These are phyloP conservation scores for Pisolithus albus DNA, from an alignment of 768 basidiomycete genomes.

Conservation along the genomic window DNA sequence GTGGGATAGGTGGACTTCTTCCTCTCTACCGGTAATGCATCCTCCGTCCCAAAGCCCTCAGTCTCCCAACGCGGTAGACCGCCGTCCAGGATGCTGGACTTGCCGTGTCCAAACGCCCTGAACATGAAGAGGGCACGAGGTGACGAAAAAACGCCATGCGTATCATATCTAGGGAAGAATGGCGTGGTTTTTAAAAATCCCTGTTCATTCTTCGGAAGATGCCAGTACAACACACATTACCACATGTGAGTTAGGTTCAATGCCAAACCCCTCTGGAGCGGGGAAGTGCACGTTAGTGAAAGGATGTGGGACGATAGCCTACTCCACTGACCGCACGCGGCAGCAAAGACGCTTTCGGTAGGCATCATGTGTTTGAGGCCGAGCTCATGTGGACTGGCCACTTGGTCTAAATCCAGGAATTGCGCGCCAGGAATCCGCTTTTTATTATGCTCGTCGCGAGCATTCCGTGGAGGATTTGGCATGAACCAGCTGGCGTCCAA, in stretches of 20 bases:
- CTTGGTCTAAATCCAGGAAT: constrained; percentile 76
- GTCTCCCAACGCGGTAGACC: constrained; percentile 79
- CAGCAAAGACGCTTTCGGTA: constrained; percentile 56
- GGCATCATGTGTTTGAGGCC: constrained; percentile 97
- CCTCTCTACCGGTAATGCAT: constrained; percentile 19
- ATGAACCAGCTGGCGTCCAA: constrained; percentile 91
- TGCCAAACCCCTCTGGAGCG: constrained; percentile 59
- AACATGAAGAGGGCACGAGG: constrained; percentile 95
- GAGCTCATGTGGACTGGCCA: constrained; percentile 65
- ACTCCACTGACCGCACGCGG: constrained; percentile 63
- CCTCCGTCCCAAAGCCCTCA: constrained; percentile 53
- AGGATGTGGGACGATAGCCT: constrained; percentile 1
- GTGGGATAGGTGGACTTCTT: constrained; percentile 38
- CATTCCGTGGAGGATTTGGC: constrained; percentile 75
- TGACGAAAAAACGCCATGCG: constrained; percentile 84
- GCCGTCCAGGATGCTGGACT: constrained; percentile 87
- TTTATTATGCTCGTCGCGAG: constrained; percentile 58
- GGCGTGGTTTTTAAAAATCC: constrained; percentile 5
- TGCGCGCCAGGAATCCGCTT: constrained; percentile 66
- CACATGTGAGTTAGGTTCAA: constrained; percentile 69
- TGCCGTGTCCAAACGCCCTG: constrained; percentile 81
- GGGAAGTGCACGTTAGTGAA: constrained; percentile 5
- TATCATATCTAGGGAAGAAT: constrained; percentile 62
- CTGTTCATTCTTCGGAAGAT: constrained; percentile 1
- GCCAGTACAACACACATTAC: constrained; percentile 51